phyloP scores from a whole-genome alignment of 495 filamentous ascomycete genomes.

The Apiosordaria backusii region DNA sequence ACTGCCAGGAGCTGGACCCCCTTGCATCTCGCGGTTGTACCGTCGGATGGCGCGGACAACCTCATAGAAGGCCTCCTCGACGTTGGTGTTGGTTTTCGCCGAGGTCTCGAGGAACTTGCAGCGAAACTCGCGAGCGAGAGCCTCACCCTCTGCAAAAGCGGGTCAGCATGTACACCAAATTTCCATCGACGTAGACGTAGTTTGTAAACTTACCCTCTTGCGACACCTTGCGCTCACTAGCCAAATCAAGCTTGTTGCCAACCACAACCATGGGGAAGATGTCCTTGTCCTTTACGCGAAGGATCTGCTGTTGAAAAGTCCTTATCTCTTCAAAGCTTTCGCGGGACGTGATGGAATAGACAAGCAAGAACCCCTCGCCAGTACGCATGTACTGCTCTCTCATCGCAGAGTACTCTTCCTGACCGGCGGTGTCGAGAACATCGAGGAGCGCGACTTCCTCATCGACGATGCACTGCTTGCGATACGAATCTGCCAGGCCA shows the following conservation, averaged over 20 bases:
- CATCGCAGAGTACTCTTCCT: slow-evolving; percentile 99
- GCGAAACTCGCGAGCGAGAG: slow-evolving; percentile 77
- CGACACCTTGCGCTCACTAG: slow-evolving; percentile 82
- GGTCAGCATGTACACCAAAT: not conserved
- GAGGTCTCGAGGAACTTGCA: slow-evolving; percentile 99
- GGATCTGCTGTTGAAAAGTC: slow-evolving; percentile 97
- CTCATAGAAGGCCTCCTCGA: slow-evolving; percentile 97
- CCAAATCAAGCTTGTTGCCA: slow-evolving; percentile 99
- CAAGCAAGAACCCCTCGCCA: slow-evolving; percentile 94
- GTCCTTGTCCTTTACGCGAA: slow-evolving; percentile 97
- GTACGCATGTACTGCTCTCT: slow-evolving; percentile 99
- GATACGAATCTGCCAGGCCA: slow-evolving; percentile 83
- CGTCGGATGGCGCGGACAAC: slow-evolving; percentile 94
- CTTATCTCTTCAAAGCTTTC: slow-evolving; percentile 98
- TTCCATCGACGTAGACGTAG: not conserved
- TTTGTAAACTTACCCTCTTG: slow-evolving; percentile 67
- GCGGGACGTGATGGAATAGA: slow-evolving; percentile 96
- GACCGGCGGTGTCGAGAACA: slow-evolving; percentile 95
- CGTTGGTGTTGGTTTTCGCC: slow-evolving; percentile 95
- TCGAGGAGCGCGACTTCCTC: slow-evolving; percentile 96
- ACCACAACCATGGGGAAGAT: slow-evolving; percentile 99
- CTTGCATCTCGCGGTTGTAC: slow-evolving; percentile 96
- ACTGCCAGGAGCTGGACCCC: slow-evolving; percentile 66
- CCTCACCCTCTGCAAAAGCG: slow-evolving; percentile 73
- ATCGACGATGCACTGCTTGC: slow-evolving; percentile 98